phyloP scores from a whole-genome alignment of 257 asterid genomes.

The Solanum piurae region DNA sequence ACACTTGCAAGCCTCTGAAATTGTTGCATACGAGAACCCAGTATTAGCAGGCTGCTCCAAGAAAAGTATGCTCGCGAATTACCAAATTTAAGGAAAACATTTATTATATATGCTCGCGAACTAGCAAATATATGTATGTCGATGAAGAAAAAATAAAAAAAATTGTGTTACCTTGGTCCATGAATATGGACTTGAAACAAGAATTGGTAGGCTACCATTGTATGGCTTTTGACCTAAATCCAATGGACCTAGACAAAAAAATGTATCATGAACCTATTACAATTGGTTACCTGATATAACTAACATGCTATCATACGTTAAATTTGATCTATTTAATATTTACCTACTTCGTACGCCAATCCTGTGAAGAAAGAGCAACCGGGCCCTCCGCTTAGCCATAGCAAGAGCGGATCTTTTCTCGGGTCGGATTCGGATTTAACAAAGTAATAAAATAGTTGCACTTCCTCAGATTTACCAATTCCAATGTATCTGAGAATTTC shows the following conservation, averaged over 20 bases:
- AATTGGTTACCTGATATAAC: not conserved
- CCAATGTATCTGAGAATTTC: conserved; percentile 8
- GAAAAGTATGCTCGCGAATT: conserved; percentile 17
- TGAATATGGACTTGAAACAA: conserved; percentile 31
- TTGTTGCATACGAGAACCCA: conserved; percentile 23
- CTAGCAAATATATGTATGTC: not conserved
- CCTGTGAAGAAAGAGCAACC: conserved; percentile 20
- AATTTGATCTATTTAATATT: not conserved
- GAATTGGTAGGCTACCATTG: conserved; percentile 36
- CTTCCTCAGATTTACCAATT: conserved; percentile 1
- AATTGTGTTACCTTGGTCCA: conserved; percentile 46
- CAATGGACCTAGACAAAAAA: conserved; percentile 35
- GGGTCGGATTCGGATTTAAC: conserved; percentile 17
- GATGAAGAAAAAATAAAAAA: not conserved
- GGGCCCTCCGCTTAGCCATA: conserved; percentile 27
- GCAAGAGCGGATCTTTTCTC: conserved; percentile 11
- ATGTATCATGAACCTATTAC: not conserved
- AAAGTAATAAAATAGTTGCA: conserved; percentile 22
- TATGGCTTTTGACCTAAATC: conserved; percentile 15
- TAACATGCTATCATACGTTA: not conserved
- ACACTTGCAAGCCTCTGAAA: not conserved
- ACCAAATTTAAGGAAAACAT: not conserved
- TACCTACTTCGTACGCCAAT: conserved; percentile 14
- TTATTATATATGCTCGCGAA: not conserved
- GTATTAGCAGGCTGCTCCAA: conserved; percentile 17